Conservation (phyloP, 2,329 filamentous ascomycete species). For the Fusarium veterinarium region DNA sequence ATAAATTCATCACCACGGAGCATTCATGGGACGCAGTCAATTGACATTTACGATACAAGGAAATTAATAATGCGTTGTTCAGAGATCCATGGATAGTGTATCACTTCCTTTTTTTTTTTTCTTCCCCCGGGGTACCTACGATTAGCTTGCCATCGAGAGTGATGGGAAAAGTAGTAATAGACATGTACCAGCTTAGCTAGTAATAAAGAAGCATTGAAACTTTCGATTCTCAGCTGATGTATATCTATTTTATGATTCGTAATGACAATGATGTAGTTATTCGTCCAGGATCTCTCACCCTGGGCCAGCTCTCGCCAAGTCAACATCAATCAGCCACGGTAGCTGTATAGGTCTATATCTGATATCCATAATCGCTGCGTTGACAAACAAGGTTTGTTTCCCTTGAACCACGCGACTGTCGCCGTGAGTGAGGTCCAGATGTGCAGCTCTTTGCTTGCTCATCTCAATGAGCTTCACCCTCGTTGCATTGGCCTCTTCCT, state of each 20-base stretch:
- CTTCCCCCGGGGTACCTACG: not conserved
- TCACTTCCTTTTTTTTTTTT: not conserved
- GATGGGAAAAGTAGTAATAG: slow-evolving; percentile 31
- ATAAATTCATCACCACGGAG: not conserved
- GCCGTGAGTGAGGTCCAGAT: slow-evolving; percentile 54
- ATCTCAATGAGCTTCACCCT: slow-evolving; percentile 32
- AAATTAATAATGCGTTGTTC: slow-evolving; percentile 15
- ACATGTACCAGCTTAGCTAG: slow-evolving; percentile 25
- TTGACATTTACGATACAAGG: slow-evolving; percentile 4
- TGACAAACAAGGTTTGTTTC: slow-evolving; percentile 68
- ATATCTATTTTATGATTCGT: not conserved
- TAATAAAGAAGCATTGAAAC: slow-evolving; percentile 15
- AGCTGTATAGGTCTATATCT: slow-evolving; percentile 57
- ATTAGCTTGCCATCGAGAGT: slow-evolving; percentile 8
- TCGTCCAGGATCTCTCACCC: not conserved
- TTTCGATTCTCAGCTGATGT: not conserved
- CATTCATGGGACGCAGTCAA: not conserved
- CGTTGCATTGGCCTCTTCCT: slow-evolving; percentile 16
- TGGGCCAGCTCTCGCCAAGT: slow-evolving; percentile 48
- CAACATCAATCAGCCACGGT: slow-evolving; percentile 65
- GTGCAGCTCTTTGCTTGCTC: slow-evolving; percentile 46
- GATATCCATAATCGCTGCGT: slow-evolving; percentile 65
- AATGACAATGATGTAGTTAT: not conserved
- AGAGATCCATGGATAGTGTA: not conserved
- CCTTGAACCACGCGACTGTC: slow-evolving; percentile 50